Percentiles rank a stretch among this genome's conserved stretches.
Conservation (phyloP, 192 early-diverging fungal species). For the Pilaira anomala region DNA sequence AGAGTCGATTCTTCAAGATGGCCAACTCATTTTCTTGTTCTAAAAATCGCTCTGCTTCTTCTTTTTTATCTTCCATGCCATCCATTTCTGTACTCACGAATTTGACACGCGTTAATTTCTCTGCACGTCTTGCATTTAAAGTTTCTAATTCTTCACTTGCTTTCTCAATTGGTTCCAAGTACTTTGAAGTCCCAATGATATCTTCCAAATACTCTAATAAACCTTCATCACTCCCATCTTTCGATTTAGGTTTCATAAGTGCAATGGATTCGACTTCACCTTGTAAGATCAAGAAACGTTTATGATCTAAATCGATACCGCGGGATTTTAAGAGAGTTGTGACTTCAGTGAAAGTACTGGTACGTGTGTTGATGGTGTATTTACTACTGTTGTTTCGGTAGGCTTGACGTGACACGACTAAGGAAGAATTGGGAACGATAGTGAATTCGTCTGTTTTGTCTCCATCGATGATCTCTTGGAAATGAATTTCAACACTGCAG, state of each 20-base stretch:
- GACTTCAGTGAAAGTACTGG: slow-evolving; percentile 79
- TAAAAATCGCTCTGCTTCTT: slow-evolving; percentile 79
- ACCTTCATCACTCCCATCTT: slow-evolving; percentile 90
- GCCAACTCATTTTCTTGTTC: slow-evolving; percentile 78
- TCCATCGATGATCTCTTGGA: slow-evolving; percentile 85
- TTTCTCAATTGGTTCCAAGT: slow-evolving; percentile 83
- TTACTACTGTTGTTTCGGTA: slow-evolving; percentile 65
- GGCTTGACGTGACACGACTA: slow-evolving; percentile 79
- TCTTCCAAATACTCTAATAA: slow-evolving; percentile 97
- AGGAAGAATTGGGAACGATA: slow-evolving; percentile 61
- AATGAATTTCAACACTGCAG: slow-evolving; percentile 92
- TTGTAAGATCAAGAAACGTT: slow-evolving; percentile 95
- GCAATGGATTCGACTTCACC: slow-evolving; percentile 99
- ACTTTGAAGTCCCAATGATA: slow-evolving; percentile 91
- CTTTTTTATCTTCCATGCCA: slow-evolving; percentile 71
- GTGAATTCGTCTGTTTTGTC: slow-evolving; percentile 58
- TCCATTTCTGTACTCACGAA: slow-evolving; percentile 87
- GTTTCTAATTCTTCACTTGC: slow-evolving; percentile 65
- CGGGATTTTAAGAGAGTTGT: slow-evolving; percentile 75
- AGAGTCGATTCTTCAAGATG: slow-evolving; percentile 68
- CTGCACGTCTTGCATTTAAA: slow-evolving; percentile 72
- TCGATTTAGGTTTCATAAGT: slow-evolving; percentile 95
- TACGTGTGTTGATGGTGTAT: slow-evolving; percentile 67
- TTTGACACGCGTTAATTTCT: slow-evolving; percentile 81
- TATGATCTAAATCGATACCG: slow-evolving; percentile 96